Evolutionary conservation across 805 yeast species (phyloP).

Genomic region (Danielia reshetovae): DNA sequence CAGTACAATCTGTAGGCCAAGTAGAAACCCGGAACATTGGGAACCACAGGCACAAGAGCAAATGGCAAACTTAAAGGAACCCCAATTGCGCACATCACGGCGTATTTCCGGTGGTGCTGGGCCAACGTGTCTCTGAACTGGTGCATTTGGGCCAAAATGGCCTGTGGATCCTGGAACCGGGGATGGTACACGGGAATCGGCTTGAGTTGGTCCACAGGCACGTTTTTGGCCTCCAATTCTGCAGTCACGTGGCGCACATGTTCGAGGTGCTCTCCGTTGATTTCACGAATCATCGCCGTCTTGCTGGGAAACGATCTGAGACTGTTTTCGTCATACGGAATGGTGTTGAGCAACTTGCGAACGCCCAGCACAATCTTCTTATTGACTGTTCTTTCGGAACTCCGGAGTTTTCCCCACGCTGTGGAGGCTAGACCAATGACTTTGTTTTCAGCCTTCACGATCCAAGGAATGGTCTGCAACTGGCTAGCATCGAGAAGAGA

Average conservation of each 20-base stretch:
- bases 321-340: constrained; percentile 79
- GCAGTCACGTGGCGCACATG: constrained; percentile 8
- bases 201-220: constrained; percentile 27
- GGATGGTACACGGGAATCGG: constrained; percentile 42
- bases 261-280: constrained; percentile 25
- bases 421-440: constrained; percentile 47
- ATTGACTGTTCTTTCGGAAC: constrained; percentile 55
- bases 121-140: constrained; percentile 42
- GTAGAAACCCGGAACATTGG: constrained; percentile 90
- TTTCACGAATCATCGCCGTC: constrained; percentile 50
- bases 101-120: constrained; percentile 52
- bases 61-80: constrained; percentile 80
- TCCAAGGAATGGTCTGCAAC: constrained; percentile 24
- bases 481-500: constrained; percentile 23
- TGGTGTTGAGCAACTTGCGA: constrained; percentile 50
- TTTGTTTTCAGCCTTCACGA: constrained; percentile 44
- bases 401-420: constrained; percentile 60
- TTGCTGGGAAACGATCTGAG: constrained; percentile 73
- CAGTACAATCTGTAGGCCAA: constrained; percentile 78
- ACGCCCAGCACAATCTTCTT: constrained; percentile 53
- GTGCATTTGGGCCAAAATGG: constrained; percentile 37
- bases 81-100: constrained; percentile 50
- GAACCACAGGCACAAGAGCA: constrained; percentile 78
- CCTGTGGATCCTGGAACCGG: constrained; percentile 26
- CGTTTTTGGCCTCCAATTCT: constrained; percentile 10